These are phyloP conservation scores for Desmodesmus armatus DNA, from an alignment of 139 green algal genomes.

Conservation along the genomic window DNA sequence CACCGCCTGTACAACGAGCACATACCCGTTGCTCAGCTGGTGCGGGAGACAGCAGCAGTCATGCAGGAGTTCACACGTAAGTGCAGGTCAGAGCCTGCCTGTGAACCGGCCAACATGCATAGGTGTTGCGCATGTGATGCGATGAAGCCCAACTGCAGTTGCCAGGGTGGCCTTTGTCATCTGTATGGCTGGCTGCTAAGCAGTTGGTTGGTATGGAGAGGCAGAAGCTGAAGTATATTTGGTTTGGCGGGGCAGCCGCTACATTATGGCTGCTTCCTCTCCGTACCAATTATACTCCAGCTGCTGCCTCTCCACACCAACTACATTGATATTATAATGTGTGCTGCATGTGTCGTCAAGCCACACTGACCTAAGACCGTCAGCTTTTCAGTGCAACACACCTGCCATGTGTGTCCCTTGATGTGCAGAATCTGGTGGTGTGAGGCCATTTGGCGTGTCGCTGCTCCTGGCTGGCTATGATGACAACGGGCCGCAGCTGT, in stretches of 20 bases:
- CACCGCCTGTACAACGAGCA: constrained; percentile 95
- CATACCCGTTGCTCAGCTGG: constrained; percentile 97
- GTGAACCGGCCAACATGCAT: neutral
- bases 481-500: constrained; percentile 96
- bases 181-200: neutral
- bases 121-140: neutral
- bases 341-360: no score
- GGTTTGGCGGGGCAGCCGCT: neutral
- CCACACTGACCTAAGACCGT: no score
- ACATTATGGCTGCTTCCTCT: neutral
- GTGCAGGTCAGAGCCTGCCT: constrained; percentile 3
- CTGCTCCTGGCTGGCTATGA: constrained; percentile 97
- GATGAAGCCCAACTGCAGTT: neutral
- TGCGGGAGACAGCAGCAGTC: constrained; percentile 95
- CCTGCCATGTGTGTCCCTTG: no score
- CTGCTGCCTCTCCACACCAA: no score
- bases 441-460: constrained; percentile 98
- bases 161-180: neutral
- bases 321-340: no score
- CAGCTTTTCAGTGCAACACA: no score
- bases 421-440: constrained; percentile 89
- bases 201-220: no score
- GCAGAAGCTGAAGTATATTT: no score
- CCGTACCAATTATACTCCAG: neutral
- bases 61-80: constrained; percentile 99